Base-by-base conservation (phyloP, 2,329 filamentous ascomycete genomes). In the Colletotrichum zoysiae region DNA sequence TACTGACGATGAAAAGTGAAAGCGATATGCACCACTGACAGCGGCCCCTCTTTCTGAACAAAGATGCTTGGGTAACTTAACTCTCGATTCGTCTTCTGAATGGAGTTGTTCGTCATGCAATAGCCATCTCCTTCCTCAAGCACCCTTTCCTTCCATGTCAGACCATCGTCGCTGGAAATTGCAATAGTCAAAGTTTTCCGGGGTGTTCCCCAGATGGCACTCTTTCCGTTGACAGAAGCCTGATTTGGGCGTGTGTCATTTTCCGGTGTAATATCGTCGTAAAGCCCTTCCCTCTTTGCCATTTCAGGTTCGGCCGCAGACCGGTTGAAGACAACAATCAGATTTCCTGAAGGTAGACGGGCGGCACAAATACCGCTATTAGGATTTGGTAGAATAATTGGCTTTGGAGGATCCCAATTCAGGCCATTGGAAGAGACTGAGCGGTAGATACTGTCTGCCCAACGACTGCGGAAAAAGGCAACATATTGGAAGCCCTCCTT, bases 31-130 rank as follows among this genome's bases (percentile, higher is more conserved):
- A 58, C 70, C 12, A 63, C 53, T 16, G 55, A 50, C 11, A 79
- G 75, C 5, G 75, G 56, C 5, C 74, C 78, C 5, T 74, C 78
- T 2, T 73, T 70, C 9, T 83, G 75, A 1, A 78, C 73, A 8
- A 74, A 70, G 42, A 85, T 84, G 71, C 83, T 84, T 0, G 83
- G 84, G 63, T 85, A 85, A 33, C 82, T 84, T 44, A 85, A 57
- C 67, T 85, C 83, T 9, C 83, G 75, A 35, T 85, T 85, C 3
- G 80, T 77, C 55, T 82, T 81, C 0, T 82, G 78, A 12, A 77
- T 77, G 0, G 81, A 84, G 63, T 84, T 84, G 69, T 85, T 85
- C 0, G 83, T 85, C 76, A 84, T 79, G 61, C 84, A 85, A 35
- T 81, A 84, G 0, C 84, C 84, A 73, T 85, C 82, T 0, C 83